Evolutionary conservation across 2,329 filamentous ascomycete genomes (phyloP), one percentile per base, ranked within the genome.

Genomic region (Aspergillus sergii): DNA sequence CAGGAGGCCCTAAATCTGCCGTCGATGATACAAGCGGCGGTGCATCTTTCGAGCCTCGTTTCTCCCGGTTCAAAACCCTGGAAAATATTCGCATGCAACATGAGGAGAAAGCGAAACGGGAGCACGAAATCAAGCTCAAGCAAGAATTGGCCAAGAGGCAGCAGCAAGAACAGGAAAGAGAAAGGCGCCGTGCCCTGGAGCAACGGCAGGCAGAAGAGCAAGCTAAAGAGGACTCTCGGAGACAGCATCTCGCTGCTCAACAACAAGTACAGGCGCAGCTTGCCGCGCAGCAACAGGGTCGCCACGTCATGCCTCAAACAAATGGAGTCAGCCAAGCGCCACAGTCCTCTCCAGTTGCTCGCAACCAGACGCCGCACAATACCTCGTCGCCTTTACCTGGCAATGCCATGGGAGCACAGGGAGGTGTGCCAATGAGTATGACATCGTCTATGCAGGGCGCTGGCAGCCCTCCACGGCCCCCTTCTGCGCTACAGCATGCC

Each of bases 51-150:
- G 93, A 96, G 75, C 89, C 91, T 41, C 87, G 90, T 32, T 97
- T 98, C 75, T 93, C 95, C 69, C 88, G 91, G 43, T 98, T 97
- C 79, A 97, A 97, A 81, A 88, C 92, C 1, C 87, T 99, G 50
- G 92, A 93, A 62, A 91, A 92, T 62, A 96, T 97, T 70, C 92
- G 90, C 73, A 83, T 87, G 60, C 88, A 92, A 50, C 90, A 93
- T 64, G 88, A 89, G 30, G 92, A 96, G 75, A 91, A 89, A 73
- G 80, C 79, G 12, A 81, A 81, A 66, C 78, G 78, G 19, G 81
- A 83, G 51, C 79, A 82, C 30, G 82, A 83, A 64, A 75, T 77
- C 67, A 83, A 79, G 68, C 62, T 81, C 51, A 80, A 83, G 59
- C 78, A 84, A 59, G 84, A 89, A 60, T 73, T 82, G 55, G 75